A percentile compares a stretch with the other conserved stretches of the same genome.
Evolutionary conservation across 768 basidiomycete genomes (phyloP).

Genomic region (Daedaleopsis nitida): DNA sequence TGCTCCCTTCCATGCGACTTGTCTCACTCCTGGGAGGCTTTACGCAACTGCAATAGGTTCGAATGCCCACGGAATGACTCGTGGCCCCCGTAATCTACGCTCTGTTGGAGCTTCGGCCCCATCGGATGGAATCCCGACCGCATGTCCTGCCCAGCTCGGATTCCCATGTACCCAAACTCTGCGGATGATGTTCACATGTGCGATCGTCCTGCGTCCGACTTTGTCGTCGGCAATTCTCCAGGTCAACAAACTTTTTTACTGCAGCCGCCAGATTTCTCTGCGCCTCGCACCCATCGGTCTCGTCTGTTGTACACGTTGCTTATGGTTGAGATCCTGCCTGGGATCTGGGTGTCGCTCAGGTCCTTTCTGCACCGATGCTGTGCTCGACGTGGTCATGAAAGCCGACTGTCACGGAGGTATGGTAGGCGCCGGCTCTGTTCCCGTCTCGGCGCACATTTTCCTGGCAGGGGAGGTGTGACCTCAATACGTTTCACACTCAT

Average conservation of each 20-base stretch:
- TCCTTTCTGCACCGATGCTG: conserved; percentile 11
- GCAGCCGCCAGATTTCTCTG: background rate
- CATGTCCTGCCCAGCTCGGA: background rate
- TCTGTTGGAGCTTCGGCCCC: background rate
- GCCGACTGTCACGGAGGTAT: conserved; percentile 20
- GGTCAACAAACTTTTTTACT: background rate
- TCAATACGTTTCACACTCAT: conserved; percentile 14
- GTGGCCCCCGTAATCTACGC: background rate
- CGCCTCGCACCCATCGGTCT: background rate
- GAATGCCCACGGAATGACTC: background rate
- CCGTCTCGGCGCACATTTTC: conserved; percentile 1
- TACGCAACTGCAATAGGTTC: background rate
- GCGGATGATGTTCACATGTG: background rate
- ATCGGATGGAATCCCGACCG: background rate
- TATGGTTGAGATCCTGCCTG: conserved; percentile 3
- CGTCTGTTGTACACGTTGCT: background rate
- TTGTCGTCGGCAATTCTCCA: background rate
- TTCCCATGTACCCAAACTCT: background rate
- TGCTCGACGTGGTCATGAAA: conserved; percentile 6
- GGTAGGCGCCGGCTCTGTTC: conserved; percentile 4
- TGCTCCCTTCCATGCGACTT: background rate
- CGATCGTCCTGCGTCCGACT: background rate
- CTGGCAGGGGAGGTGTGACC: conserved; percentile 1
- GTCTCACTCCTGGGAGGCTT: background rate
- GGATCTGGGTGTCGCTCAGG: conserved; percentile 3